These are phyloP conservation scores for Pholiota conissans DNA, from an alignment of 768 basidiomycete species.

Conservation along the genomic window DNA sequence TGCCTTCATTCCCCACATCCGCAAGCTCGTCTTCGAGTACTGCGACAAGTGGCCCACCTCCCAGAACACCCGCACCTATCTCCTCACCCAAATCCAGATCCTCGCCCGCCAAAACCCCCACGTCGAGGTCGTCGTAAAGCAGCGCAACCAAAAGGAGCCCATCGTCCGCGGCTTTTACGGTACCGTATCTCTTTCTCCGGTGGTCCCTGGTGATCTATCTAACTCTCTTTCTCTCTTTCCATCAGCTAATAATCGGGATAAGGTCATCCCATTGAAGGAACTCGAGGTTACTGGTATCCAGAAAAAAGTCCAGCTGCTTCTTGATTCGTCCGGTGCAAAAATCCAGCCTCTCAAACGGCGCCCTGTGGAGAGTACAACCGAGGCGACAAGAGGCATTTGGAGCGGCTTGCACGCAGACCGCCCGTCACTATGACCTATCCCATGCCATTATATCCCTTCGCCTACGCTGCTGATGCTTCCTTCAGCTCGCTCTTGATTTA, in stretches of 20 bases:
- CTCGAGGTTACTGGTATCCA: constrained; percentile 74
- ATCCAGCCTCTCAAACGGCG: constrained; percentile 79
- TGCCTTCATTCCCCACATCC: constrained; percentile 73
- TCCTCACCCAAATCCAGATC: constrained; percentile 59
- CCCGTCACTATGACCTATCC: constrained; percentile 41
- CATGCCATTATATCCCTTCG: constrained; percentile 11
- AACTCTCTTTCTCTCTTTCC: not conserved
- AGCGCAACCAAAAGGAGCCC: constrained; percentile 74
- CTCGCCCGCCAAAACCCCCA: constrained; percentile 77
- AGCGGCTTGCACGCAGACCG: constrained; percentile 82
- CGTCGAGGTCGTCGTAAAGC: constrained; percentile 82
- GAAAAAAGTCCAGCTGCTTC: constrained; percentile 77
- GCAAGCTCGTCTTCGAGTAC: constrained; percentile 88
- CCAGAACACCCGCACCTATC: constrained; percentile 64
- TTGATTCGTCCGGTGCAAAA: constrained; percentile 86
- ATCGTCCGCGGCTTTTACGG: constrained; percentile 84
- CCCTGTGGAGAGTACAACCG: constrained; percentile 75
- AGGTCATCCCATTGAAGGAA: constrained; percentile 79
- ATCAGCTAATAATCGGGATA: constrained; percentile 85
- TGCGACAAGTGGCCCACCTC: constrained; percentile 85
- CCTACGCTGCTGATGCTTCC: constrained; percentile 6
- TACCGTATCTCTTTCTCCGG: constrained; percentile 25
- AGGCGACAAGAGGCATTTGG: constrained; percentile 87
- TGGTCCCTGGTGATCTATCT: constrained; percentile 17
- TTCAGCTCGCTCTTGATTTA: not conserved